Evolutionary conservation across 305 asterid genomes (phyloP).

Genomic region (Rubia balearica): DNA sequence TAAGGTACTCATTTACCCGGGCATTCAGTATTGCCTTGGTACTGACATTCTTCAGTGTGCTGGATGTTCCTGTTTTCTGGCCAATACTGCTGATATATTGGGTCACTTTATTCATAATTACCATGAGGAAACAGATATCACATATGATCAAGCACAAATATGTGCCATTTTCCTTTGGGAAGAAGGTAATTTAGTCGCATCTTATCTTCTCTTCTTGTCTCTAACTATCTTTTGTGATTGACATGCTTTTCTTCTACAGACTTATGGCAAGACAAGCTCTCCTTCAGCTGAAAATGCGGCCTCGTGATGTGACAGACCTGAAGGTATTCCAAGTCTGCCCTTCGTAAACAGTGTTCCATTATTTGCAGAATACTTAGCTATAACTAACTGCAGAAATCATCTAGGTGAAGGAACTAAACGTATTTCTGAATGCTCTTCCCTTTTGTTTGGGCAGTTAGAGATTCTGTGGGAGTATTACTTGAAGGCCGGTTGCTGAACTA

Average conservation of each 20-base stretch:
- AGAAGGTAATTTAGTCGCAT: not conserved
- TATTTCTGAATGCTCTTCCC: not conserved
- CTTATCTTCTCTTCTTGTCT: not conserved
- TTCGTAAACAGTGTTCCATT: not conserved
- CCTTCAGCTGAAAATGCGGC: not conserved
- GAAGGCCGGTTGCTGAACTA: not conserved
- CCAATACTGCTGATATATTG: slow-evolving; percentile 70
- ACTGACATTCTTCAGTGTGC: slow-evolving; percentile 49
- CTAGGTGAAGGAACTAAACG: not conserved
- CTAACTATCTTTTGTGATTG: not conserved
- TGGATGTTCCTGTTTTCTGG: slow-evolving; percentile 76
- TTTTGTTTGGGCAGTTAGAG: not conserved
- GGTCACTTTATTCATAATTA: slow-evolving; percentile 38
- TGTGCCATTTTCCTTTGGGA: slow-evolving; percentile 5
- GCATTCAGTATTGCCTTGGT: slow-evolving; percentile 57
- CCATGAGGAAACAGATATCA: slow-evolving; percentile 9
- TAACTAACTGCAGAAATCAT: not conserved
- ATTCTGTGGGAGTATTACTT: not conserved
- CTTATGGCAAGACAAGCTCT: slow-evolving; percentile 3
- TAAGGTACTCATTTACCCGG: slow-evolving; percentile 60
- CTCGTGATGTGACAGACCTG: not conserved
- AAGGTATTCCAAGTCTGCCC: not conserved
- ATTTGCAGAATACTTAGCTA: slow-evolving; percentile 1
- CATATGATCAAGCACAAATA: slow-evolving; percentile 9
- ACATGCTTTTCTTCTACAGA: not conserved